Percentiles rank a stretch among this genome's conserved stretches.
phyloP scores from a whole-genome alignment of 2,329 filamentous ascomycete genomes.

The Claviceps maximensis region DNA sequence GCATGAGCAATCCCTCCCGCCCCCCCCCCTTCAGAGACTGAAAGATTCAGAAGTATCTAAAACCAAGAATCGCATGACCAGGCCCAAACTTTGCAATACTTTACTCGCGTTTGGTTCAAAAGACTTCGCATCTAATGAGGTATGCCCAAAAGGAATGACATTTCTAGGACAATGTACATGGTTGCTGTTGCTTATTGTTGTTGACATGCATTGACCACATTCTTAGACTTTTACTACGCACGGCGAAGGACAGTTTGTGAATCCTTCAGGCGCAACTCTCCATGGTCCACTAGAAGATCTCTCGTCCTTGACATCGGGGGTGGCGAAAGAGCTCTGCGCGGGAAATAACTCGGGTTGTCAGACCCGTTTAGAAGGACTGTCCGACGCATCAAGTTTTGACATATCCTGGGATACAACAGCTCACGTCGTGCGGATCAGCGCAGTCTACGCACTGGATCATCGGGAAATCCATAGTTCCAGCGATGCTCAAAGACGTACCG shows the following conservation, averaged over 20 bases:
- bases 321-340: conserved; percentile 38
- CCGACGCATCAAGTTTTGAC: conserved; percentile 53
- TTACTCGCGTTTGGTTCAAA: conserved; percentile 45
- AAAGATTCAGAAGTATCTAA: background rate
- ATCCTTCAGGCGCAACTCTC: conserved; percentile 27
- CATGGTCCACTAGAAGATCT: conserved; percentile 51
- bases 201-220: background rate
- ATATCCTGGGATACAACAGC: conserved; percentile 62
- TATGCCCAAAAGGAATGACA: conserved; percentile 5
- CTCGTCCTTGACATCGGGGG: conserved; percentile 37
- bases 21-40: no score
- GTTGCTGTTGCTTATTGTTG: background rate
- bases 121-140: conserved; percentile 33
- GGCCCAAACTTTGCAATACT: conserved; percentile 37
- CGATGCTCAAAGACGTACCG: conserved; percentile 43
- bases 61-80: background rate
- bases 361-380: conserved; percentile 27
- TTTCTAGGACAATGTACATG: background rate
- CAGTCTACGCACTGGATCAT: conserved; percentile 42
- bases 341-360: conserved; percentile 34
- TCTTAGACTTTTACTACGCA: conserved; percentile 48
- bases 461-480: conserved; percentile 28
- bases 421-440: conserved; percentile 50
- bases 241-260: conserved; percentile 17
- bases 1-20: background rate